Evolutionary conservation across 1,284 basidiomycete genomes (phyloP), one percentile per base, ranked within the genome.

Genomic region (Meripilus lineatus): DNA sequence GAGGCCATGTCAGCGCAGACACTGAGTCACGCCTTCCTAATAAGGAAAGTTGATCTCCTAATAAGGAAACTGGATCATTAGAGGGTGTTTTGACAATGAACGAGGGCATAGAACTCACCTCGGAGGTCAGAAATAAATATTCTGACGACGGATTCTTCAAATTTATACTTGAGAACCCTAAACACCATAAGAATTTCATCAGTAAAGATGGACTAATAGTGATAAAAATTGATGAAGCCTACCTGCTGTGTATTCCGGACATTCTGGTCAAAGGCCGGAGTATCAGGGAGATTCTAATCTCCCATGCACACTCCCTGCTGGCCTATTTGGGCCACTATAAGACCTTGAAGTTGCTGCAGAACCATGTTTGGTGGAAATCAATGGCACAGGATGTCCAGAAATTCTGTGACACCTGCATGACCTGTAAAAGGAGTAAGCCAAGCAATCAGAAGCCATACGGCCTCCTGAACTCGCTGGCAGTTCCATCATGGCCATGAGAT

Each of bases 231-330:
- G 7, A 22, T 8, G 32, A n/a, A 11, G 21, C 13, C 5, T 7
- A 15, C 18, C 22, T 36, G 8, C 46, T 71, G 2, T 71, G 69
- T 47, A 61, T 72, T 1, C 69, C 68, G 0, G 50, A 61, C 3
- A 33, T 63, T 0, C 23, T 43, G 2, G 44, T 64, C 1, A 17
- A 51, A 1, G 47, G 48, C 0, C 18, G 56, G 21, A 58, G 50
- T 20, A 45, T 54, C 1, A 35, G 56, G 1, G 65, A 69, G 42
- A 54, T 67, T 0, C 32, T 69, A 0, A 65, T 68, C 6, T 41
- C 52, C 0, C 59, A 64, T 40, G 61, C 55, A 5, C 64, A 67
- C 40, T 64, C 57, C 1, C n/a, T 64, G 4, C 44, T 65, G 10
- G 64, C 63, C 5, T 36, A 44, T 23, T 20, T 44, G 8, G 42